Evolutionary conservation across 2,329 filamentous ascomycete species (phyloP), one percentile per base, ranked within the genome.

Genomic region (Cladorrhinum sp.): DNA sequence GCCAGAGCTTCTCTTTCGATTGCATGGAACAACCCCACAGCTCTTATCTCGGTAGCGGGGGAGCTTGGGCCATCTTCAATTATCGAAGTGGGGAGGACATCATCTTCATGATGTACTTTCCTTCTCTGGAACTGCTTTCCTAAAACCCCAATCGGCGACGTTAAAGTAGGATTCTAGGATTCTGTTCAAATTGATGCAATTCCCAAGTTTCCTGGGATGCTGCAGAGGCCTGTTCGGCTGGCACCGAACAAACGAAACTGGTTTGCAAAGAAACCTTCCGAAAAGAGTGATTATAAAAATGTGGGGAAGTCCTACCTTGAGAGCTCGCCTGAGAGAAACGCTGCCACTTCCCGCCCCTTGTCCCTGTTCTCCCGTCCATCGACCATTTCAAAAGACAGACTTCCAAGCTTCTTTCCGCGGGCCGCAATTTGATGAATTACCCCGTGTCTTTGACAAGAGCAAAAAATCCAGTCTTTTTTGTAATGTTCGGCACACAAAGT

Each of bases 251-350:
- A 29, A 29, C 25, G 25, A 10, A n/a, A 29, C 25, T 16, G 32
- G 32, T 36, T n/a, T 38, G 45, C 22, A 54, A 24, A 62, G 57
- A 61, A 54, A 58, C 36, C 50, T 58, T 50, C 55, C 54, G 45
- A 25, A 27, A 62, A 55, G 25, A 25, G 60, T 51, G 51, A 64
- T 60, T 57, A 20, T 45, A 59, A 50, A 60, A 54, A 51, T 57
- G 60, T 64, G 62, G 62, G 45, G 60, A 57, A 29, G 9, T 49
- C 25, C 45, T 55, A 49, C 55, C 49, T 29, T 29, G 25, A 5
- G 18, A n/a, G n/a, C n/a, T n/a, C n/a, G n/a, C n/a, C 49, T 22
- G n/a, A 36, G 32, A 45, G 41, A 58, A 55, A 24, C 55, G 36
- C 18, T 38, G n/a, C 58, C 55, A 55, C 51, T 59, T 58, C 57